Conservation (phyloP, 2,329 filamentous ascomycete genomes). For the Tothia fuscella region DNA sequence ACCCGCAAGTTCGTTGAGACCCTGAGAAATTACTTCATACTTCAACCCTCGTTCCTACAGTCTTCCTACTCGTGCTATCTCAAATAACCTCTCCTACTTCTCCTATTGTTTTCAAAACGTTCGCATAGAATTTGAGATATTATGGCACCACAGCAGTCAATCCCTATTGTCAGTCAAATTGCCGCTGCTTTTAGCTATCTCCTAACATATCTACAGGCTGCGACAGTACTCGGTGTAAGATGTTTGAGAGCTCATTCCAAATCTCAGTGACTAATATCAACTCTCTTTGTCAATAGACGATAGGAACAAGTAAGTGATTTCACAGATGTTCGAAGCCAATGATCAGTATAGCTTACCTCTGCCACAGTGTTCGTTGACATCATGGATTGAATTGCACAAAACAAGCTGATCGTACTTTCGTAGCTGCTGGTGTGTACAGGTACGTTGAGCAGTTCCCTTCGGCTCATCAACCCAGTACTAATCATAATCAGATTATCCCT, state of each 20-base stretch:
- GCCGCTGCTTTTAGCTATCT: not conserved
- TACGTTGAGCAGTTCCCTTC: not conserved
- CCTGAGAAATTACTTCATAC: no score
- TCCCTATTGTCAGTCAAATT: not conserved
- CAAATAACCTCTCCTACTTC: no score
- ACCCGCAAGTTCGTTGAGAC: no score
- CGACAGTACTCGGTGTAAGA: conserved; percentile 1
- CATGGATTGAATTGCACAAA: no score
- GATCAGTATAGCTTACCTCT: no score
- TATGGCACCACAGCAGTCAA: conserved; percentile 3
- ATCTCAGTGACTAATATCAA: no score
- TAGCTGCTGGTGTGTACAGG: conserved; percentile 7
- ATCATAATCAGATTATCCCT: conserved; percentile 5
- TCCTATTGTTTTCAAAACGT: no score
- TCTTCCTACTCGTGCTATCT: no score
- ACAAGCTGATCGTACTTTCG: conserved; percentile 1
- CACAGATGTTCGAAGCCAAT: not conserved
- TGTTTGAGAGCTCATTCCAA: no score
- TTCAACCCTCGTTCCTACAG: no score
- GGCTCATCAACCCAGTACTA: conserved; percentile 2
- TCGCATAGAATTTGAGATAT: no score
- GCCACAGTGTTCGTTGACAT: conserved; percentile 4
- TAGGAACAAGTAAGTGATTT: conserved; percentile 4
- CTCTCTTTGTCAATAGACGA: conserved; percentile 1
- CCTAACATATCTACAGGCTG: not conserved